A percentile compares a stretch with the other conserved stretches of the same genome.
Conservation (phyloP, 208 protist species). For the Trypanosoma brucei region DNA sequence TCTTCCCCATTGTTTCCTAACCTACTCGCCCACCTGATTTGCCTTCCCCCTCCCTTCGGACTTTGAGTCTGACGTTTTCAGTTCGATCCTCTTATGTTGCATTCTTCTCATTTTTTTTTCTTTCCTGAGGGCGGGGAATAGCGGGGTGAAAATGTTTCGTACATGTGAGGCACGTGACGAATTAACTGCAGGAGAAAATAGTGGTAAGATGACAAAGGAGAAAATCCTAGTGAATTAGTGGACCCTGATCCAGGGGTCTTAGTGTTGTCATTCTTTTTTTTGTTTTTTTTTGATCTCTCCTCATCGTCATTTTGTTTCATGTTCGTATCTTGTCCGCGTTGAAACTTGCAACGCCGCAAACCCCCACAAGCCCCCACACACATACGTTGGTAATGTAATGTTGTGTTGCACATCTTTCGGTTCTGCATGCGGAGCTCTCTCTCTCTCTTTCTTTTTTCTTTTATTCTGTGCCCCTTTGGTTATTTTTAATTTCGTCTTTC, state of each 20-base stretch:
- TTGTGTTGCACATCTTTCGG: not conserved
- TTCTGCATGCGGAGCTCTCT: not conserved
- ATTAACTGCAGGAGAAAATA: not conserved
- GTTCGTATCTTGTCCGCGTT: too few relatives aligned
- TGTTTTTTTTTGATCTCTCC: constrained; percentile 2
- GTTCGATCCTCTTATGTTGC: too few relatives aligned
- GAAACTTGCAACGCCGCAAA: too few relatives aligned
- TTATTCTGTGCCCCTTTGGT: not conserved
- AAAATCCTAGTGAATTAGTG: not conserved
- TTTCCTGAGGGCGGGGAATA: not conserved
- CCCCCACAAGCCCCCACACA: too few relatives aligned
- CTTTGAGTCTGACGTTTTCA: too few relatives aligned
- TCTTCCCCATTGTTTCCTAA: not conserved
- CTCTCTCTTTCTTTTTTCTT: constrained; percentile 3
- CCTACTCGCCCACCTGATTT: too few relatives aligned
- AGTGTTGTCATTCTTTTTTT: constrained; percentile 3
- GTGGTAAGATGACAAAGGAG: constrained; percentile 1
- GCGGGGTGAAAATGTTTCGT: not conserved
- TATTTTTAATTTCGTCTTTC: not conserved
- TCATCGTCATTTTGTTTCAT: constrained; percentile 9
- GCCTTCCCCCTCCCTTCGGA: too few relatives aligned
- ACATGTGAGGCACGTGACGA: too few relatives aligned
- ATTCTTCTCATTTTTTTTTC: not conserved
- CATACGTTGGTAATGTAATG: too few relatives aligned
- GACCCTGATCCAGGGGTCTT: too few relatives aligned